Base-by-base conservation (phyloP, 106 monocot species). In the Iris macrosiphon region DNA sequence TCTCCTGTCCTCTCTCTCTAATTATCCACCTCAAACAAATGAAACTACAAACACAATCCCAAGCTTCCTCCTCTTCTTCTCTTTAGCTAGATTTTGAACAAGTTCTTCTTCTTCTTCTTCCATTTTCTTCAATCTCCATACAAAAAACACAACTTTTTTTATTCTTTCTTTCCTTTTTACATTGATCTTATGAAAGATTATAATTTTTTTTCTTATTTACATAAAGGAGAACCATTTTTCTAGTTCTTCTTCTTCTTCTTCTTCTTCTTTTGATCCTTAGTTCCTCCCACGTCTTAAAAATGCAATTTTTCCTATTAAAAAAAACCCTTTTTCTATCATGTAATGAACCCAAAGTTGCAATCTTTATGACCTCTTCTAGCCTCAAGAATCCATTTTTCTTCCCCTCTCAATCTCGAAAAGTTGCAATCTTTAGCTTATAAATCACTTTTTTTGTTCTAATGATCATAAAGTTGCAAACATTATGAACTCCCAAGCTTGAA, bases 141-240 rank as follows among this genome's bases (percentile, higher is more conserved):
- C 33, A 53, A 33, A 19, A 53, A 53, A 32, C n/a, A 29, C n/a
- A 28, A 51, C 31, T 4, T 8, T 51, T 7, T 16, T 48, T 12
- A 5, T 48, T 48, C 25, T 31, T 33, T 25, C 18, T 12, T 35
- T 4, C 10, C 4, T 35, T 35, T 35, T 35, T 6, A 35, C 57
- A 40, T 58, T 34, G 40, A 15, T 25, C 23, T 58, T 40, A 15
- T 58, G 26, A 40, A 4, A 13, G 16, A 23, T 27, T 15, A 25
- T n/a, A n/a, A n/a, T n/a, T n/a, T n/a, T n/a, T n/a, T n/a, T 39
- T 38, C 1, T 23, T 34, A 25, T 22, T 21, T 35, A 56, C 34
- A 55, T 55, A 55, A 55, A 33, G 22, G 38, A 56, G 14, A 42
- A n/a, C 17, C 38, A 12, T 38, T 38, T 56, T 56, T 25, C 56